Percentiles rank a stretch among this genome's conserved stretches.
phyloP scores from a whole-genome alignment of 2,329 filamentous ascomycete genomes.

The Phaeosphaeriaceae sp. region DNA sequence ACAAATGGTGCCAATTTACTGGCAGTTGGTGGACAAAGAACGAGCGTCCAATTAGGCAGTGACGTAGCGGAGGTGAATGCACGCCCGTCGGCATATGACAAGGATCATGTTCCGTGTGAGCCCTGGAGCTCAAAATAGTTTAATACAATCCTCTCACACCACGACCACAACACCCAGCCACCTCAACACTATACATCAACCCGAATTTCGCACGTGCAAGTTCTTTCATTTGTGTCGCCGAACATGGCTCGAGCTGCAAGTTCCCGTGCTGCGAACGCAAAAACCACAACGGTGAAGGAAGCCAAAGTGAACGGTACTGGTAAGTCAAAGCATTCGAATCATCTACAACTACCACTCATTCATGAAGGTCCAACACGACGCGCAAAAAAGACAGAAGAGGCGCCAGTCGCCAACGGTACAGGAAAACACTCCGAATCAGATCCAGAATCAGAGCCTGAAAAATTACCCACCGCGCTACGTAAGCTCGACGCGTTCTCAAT shows the following conservation, averaged over 20 bases:
- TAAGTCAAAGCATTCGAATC: constrained; percentile 27
- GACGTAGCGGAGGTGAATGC: constrained; percentile 16
- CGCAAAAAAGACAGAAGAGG: constrained; percentile 34
- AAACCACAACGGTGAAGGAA: constrained; percentile 33
- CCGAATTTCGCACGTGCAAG: constrained; percentile 22
- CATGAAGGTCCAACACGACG: constrained; percentile 28
- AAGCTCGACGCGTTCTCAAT: constrained; percentile 14
- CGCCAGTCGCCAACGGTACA: constrained; percentile 13
- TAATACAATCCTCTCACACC: constrained; percentile 27
- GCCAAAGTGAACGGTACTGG: constrained; percentile 41
- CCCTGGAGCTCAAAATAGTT: constrained; percentile 11
- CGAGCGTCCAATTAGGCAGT: constrained; percentile 21
- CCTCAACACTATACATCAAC: constrained; percentile 19
- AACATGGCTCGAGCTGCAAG: constrained; percentile 39
- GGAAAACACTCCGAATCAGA: constrained; percentile 2
- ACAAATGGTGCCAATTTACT: too few relatives aligned
- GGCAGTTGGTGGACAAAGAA: constrained; percentile 3
- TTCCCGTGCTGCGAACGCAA: constrained; percentile 37
- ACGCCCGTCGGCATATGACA: constrained; percentile 1
- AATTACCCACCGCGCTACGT: constrained; percentile 1
- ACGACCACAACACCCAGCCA: constrained; percentile 30
- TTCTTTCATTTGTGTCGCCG: constrained; percentile 14
- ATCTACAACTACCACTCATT: constrained; percentile 21
- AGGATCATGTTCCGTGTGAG: constrained; percentile 8
- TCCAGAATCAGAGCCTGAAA: constrained; percentile 3